Percentiles rank a stretch among this genome's conserved stretches.
Conservation (phyloP, 1,139 yeast genomes). For the Yamadazyma kanchanaburiensis region DNA sequence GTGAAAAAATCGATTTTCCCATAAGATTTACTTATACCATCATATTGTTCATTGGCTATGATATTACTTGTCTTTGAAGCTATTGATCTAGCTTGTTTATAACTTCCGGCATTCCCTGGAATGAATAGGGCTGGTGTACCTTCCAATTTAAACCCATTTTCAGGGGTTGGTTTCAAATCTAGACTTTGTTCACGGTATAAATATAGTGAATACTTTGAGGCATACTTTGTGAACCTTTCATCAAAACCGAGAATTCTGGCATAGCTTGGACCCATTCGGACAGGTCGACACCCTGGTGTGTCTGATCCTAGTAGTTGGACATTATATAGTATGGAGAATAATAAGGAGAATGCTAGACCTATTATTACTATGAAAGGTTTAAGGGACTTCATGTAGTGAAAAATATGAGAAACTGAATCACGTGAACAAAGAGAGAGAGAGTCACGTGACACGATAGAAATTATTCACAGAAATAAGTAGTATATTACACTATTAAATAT, state of each 20-base stretch:
- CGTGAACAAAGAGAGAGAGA: slow-evolving; percentile 1
- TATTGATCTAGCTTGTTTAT: slow-evolving; percentile 84
- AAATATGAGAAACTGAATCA: too few species aligned
- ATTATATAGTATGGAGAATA: slow-evolving; percentile 16
- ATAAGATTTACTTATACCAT: slow-evolving; percentile 21
- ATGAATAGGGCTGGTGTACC: slow-evolving; percentile 91
- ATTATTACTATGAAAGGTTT: slow-evolving; percentile 3
- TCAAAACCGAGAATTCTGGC: slow-evolving; percentile 73
- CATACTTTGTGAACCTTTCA: slow-evolving; percentile 64
- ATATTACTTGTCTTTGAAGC: slow-evolving; percentile 71
- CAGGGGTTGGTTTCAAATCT: slow-evolving; percentile 54
- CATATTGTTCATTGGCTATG: slow-evolving; percentile 32
- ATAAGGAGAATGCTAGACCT: slow-evolving; percentile 10
- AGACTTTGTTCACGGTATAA: slow-evolving; percentile 74
- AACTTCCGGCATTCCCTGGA: slow-evolving; percentile 98
- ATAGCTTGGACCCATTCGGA: slow-evolving; percentile 76
- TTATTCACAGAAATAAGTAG: too few species aligned
- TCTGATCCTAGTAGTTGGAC: slow-evolving; percentile 29
- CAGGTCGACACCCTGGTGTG: slow-evolving; percentile 47
- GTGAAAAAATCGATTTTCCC: slow-evolving; percentile 71
- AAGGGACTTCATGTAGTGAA: slow-evolving; percentile 1
- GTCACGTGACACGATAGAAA: too few species aligned
- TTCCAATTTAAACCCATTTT: slow-evolving; percentile 37
- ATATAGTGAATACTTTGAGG: slow-evolving; percentile 76
- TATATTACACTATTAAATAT: too few species aligned